These are phyloP conservation scores for Trypanosoma platydactyli DNA, from an alignment of 208 protist species.

Conservation along the genomic window DNA sequence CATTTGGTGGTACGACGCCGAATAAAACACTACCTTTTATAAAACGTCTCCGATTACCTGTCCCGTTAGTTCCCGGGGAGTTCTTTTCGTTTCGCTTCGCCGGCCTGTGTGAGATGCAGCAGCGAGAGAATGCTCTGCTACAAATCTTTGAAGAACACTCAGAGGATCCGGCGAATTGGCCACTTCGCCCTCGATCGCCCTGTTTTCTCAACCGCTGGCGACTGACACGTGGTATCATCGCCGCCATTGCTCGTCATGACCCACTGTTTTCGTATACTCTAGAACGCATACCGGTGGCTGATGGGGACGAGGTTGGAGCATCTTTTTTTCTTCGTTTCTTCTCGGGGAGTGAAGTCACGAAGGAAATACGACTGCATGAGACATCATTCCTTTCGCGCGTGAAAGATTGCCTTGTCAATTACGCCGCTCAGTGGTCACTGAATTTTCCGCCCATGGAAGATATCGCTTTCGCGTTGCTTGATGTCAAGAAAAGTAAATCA, in stretches of 20 bases:
- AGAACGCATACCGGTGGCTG: not conserved
- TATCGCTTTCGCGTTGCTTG: not conserved
- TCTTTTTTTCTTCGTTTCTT: conserved; percentile 9
- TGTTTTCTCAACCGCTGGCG: conserved; percentile 32
- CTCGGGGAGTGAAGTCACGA: conserved; percentile 15
- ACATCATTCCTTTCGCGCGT: conserved; percentile 1
- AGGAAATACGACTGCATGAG: conserved; percentile 17
- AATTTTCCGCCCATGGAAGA: conserved; percentile 5
- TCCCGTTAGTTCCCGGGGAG: conserved; percentile 23
- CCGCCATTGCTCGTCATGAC: conserved; percentile 16
- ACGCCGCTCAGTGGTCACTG: conserved; percentile 11
- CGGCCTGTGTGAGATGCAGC: conserved; percentile 1
- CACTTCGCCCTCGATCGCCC: conserved; percentile 3
- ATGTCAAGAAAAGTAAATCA: conserved; percentile 14
- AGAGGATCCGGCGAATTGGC: conserved; percentile 23
- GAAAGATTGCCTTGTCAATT: conserved; percentile 13
- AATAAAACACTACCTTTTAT: conserved; percentile 18
- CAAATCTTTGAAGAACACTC: conserved; percentile 11
- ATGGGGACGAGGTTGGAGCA: not conserved
- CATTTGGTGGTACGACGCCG: conserved; percentile 2
- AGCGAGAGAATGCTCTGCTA: conserved; percentile 9
- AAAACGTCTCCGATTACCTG: conserved; percentile 16
- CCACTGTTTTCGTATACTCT: conserved; percentile 26
- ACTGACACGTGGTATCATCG: conserved; percentile 20
- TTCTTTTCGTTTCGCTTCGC: conserved; percentile 23